Percentiles rank a stretch among this genome's conserved stretches.
These are phyloP conservation scores for Aspergillus latus DNA, from an alignment of 2,329 filamentous ascomycete species.

Conservation along the genomic window DNA sequence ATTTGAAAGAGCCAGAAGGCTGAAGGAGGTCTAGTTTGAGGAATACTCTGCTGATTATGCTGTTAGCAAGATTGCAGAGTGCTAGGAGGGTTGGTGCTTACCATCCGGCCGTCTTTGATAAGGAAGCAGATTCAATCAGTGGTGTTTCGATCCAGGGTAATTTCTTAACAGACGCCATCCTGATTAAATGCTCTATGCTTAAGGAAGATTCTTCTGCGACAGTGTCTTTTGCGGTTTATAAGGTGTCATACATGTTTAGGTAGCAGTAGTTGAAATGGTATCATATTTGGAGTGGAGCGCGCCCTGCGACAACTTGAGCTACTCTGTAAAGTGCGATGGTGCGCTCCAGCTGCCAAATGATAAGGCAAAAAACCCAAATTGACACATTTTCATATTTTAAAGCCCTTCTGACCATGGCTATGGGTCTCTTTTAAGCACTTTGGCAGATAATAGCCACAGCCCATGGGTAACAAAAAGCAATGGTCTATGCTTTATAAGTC, in stretches of 20 bases:
- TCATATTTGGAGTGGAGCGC: background rate
- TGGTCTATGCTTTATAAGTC: background rate
- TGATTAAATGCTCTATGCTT: background rate
- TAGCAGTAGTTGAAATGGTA: background rate
- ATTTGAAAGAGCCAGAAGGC: slow-evolving; percentile 80
- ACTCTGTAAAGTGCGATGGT: too few species aligned
- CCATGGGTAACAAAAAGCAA: background rate
- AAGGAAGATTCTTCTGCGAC: background rate
- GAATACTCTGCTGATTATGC: slow-evolving; percentile 62
- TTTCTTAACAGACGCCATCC: slow-evolving; percentile 12
- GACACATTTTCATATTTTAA: too few species aligned
- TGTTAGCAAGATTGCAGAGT: background rate
- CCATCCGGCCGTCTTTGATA: slow-evolving; percentile 43
- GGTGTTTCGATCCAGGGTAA: slow-evolving; percentile 44
- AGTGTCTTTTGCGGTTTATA: background rate
- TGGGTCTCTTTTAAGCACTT: too few species aligned
- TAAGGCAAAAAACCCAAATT: too few species aligned
- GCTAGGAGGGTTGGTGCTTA: slow-evolving; percentile 12
- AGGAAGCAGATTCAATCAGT: slow-evolving; percentile 36
- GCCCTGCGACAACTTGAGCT: background rate
- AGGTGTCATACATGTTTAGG: background rate
- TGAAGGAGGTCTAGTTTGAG: slow-evolving; percentile 81
- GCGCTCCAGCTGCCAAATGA: too few species aligned
- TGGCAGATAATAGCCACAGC: background rate
- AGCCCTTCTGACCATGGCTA: too few species aligned